Evolutionary conservation across 331 rosid species (phyloP).

Genomic region (Quercus phellos): DNA sequence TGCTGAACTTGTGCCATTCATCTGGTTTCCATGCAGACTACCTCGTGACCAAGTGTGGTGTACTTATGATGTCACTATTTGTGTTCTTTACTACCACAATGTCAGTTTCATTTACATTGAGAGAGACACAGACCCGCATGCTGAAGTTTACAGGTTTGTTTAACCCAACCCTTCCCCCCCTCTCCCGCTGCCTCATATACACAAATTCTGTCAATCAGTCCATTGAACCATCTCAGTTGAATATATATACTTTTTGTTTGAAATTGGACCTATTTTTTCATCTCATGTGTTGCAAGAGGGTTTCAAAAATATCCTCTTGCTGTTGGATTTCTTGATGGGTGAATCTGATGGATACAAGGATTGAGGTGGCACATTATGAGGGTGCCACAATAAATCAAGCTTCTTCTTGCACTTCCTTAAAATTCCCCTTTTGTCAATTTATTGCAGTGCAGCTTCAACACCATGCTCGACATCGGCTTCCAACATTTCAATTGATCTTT

Average conservation of each 20-base stretch:
- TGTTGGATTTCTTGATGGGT: neutral
- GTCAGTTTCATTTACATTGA: slow-evolving; percentile 95
- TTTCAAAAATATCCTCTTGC: slow-evolving; percentile 1
- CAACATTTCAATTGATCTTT: slow-evolving; percentile 92
- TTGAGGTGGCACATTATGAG: slow-evolving; percentile 17
- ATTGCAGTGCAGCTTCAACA: slow-evolving; percentile 99
- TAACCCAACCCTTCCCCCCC: neutral
- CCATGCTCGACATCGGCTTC: slow-evolving; percentile 96
- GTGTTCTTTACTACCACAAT: slow-evolving; percentile 97
- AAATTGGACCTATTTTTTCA: neutral
- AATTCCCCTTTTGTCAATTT: slow-evolving; percentile 28
- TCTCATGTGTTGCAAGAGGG: neutral
- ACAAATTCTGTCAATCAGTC: slow-evolving; percentile 5
- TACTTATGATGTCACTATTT: slow-evolving; percentile 98
- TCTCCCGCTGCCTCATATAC: neutral
- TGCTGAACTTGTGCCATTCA: slow-evolving; percentile 7
- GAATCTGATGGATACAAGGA: neutral
- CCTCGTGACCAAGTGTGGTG: slow-evolving; percentile 94
- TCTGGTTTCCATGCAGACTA: slow-evolving; percentile 62
- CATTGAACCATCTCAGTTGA: neutral
- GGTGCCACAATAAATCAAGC: slow-evolving; percentile 12
- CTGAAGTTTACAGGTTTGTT: slow-evolving; percentile 90
- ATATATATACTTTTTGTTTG: neutral
- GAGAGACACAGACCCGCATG: slow-evolving; percentile 99
- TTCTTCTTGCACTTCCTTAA: slow-evolving; percentile 10